Base-by-base conservation (phyloP, 164 flowering plant species). In the Tetrastigma voinierianum region DNA sequence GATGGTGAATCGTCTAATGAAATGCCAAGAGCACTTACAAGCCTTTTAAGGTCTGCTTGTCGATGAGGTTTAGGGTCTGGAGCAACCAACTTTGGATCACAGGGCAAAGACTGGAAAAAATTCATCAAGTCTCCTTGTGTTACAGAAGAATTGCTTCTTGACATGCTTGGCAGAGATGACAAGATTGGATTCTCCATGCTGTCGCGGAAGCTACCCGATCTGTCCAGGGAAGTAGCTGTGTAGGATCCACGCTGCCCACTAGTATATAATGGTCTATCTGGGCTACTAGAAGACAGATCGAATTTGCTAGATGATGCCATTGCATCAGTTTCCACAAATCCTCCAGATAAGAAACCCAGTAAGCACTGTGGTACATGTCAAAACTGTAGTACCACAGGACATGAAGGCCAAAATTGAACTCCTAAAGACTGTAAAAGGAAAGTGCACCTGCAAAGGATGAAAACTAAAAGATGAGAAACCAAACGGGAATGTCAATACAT, bases 251-350 rank as follows among this genome's bases (percentile, higher is more conserved):
- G 84, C 72, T 80, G 86, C 72, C 86, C 91, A 75, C 77, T 72
- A 66, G 79, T 57, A 66, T 81, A 87, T 45, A 77, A 55, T 25
- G 85, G 84, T 81, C 86, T 86, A 76, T 92, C 94, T 46, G 91
- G 87, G 77, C 90, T 88, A 72, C 77, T 75, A 72, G 93, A 84
- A 62, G 89, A 74, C 61, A 76, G 65, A 66, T 87, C 91, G 69
- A 80, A 87, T 76, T 87, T 91, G 76, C 84, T 82, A 76, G 87
- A 82, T 66, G 85, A 65, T 61, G 94, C 81, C 96, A 92, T 88
- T 57, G 78, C 77, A 75, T 77, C 75, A 83, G 70, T 68, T 75
- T 74, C 73, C 69, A 66, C 69, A 65, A 76, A 43, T 60, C 52
- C 67, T 67, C 68, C 61, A 46, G 63, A 57, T 78, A 69, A 74